Conservation (phyloP, 345 rosid genomes). For the Citrus trifoliata region DNA sequence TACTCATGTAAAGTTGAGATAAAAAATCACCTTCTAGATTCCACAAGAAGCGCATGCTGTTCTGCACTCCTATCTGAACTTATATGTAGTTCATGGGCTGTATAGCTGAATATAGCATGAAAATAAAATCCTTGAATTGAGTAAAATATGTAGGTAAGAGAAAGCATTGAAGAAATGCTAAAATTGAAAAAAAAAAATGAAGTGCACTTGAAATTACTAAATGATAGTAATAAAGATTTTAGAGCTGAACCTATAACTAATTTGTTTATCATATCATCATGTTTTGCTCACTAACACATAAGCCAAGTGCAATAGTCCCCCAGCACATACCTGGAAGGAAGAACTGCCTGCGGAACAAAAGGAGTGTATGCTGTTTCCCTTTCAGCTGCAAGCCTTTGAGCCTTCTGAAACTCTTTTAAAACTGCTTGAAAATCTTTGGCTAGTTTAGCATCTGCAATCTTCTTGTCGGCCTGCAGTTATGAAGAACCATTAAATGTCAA, state of each 20-base stretch:
- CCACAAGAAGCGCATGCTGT: constrained; percentile 78
- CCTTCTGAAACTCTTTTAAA: constrained; percentile 95
- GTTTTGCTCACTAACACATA: not conserved
- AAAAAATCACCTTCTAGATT: constrained; percentile 66
- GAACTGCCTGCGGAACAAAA: constrained; percentile 57
- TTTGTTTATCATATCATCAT: not conserved
- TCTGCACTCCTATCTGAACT: constrained; percentile 46
- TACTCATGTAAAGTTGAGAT: constrained; percentile 6
- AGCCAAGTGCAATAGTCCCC: not conserved
- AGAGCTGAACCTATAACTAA: not conserved
- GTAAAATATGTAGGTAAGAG: not conserved
- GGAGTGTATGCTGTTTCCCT: constrained; percentile 91
- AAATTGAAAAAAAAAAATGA: not conserved
- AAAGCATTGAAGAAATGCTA: not conserved
- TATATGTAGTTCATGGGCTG: constrained; percentile 46
- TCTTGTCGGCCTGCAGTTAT: constrained; percentile 70
- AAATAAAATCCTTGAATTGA: constrained; percentile 17
- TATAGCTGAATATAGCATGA: constrained; percentile 30
- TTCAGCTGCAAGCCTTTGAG: constrained; percentile 96
- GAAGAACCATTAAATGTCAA: not conserved
- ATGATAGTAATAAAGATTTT: not conserved
- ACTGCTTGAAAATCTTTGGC: constrained; percentile 97
- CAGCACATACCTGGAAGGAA: constrained; percentile 66
- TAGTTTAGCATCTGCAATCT: constrained; percentile 93
- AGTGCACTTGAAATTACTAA: not conserved